phyloP scores from a whole-genome alignment of 2,329 filamentous ascomycete genomes.

The Alternaria conjuncta region DNA sequence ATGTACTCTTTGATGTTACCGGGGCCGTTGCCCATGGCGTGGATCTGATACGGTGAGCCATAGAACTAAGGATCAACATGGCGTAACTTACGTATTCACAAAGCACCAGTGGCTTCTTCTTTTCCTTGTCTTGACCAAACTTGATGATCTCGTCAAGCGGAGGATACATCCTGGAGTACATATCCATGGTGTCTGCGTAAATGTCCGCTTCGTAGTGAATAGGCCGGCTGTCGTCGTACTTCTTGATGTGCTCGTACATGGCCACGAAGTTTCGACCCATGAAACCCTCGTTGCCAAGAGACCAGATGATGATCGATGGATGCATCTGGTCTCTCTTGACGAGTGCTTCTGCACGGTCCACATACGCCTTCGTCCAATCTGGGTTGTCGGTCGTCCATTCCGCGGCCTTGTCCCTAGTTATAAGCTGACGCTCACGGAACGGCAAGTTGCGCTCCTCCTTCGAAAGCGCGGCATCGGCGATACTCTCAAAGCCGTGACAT shows the following conservation, averaged over 20 bases:
- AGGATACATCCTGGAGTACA: constrained; percentile 73
- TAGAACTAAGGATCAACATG: too few relatives aligned
- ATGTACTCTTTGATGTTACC: constrained; percentile 73
- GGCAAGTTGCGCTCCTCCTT: constrained; percentile 52
- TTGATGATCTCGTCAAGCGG: constrained; percentile 59
- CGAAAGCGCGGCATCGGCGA: constrained; percentile 38
- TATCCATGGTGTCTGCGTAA: constrained; percentile 65
- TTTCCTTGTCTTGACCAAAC: constrained; percentile 51
- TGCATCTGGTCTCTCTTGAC: constrained; percentile 75
- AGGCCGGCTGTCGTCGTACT: constrained; percentile 63
- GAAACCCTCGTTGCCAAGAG: constrained; percentile 75
- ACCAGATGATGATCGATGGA: constrained; percentile 74
- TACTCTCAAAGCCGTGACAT: constrained; percentile 53
- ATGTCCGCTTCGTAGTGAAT: constrained; percentile 73
- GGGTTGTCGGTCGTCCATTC: constrained; percentile 68
- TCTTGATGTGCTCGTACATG: constrained; percentile 70
- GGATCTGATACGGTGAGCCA: constrained; percentile 34
- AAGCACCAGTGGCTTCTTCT: constrained; percentile 62
- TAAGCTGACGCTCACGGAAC: constrained; percentile 65
- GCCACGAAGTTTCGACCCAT: constrained; percentile 71
- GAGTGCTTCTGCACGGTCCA: constrained; percentile 70
- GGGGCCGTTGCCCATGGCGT: constrained; percentile 78
- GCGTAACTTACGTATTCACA: constrained; percentile 55
- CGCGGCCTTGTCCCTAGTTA: constrained; percentile 62
- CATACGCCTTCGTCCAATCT: constrained; percentile 67